Evolutionary conservation across 2,329 filamentous ascomycete species (phyloP).

Genomic region (Talaromyces rugulosus): DNA sequence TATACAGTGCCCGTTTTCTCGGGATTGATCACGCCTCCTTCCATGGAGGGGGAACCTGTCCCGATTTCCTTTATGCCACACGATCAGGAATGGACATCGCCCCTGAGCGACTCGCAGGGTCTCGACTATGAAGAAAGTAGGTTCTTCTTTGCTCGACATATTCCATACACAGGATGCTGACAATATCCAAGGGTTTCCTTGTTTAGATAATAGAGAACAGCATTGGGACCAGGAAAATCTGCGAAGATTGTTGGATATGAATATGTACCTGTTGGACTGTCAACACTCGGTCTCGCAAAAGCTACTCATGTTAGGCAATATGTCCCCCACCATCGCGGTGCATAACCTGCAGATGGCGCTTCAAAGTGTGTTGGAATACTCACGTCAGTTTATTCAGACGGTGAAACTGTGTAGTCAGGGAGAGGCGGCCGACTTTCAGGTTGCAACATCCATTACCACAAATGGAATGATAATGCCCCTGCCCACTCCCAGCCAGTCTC

Average conservation of each 20-base stretch:
- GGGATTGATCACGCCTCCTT: constrained; percentile 13
- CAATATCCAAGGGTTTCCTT: constrained; percentile 5
- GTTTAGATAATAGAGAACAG: constrained; percentile 11
- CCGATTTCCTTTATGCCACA: neutral
- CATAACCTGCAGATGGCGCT: constrained; percentile 9
- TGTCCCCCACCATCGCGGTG: constrained; percentile 8
- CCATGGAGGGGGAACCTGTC: constrained; percentile 9
- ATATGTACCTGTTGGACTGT: constrained; percentile 10
- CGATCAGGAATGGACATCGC: neutral
- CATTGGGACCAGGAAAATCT: constrained; percentile 12
- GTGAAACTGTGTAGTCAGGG: constrained; percentile 5
- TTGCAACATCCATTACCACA: neutral
- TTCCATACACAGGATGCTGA: neutral
- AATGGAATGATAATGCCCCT: neutral
- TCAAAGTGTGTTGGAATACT: constrained; percentile 6
- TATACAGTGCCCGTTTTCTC: constrained; percentile 4
- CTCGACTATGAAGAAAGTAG: constrained; percentile 10
- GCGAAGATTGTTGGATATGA: constrained; percentile 9
- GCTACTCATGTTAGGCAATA: constrained; percentile 11
- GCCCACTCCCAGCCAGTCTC: constrained; percentile 8
- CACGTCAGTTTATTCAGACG: constrained; percentile 8
- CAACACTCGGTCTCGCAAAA: constrained; percentile 10
- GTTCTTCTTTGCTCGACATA: neutral
- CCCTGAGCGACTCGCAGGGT: constrained; percentile 4
- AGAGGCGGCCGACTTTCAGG: neutral